A percentile compares a stretch with the other conserved stretches of the same genome.
Evolutionary conservation across 1,284 basidiomycete species (phyloP).

Genomic region (Irpex sp.): DNA sequence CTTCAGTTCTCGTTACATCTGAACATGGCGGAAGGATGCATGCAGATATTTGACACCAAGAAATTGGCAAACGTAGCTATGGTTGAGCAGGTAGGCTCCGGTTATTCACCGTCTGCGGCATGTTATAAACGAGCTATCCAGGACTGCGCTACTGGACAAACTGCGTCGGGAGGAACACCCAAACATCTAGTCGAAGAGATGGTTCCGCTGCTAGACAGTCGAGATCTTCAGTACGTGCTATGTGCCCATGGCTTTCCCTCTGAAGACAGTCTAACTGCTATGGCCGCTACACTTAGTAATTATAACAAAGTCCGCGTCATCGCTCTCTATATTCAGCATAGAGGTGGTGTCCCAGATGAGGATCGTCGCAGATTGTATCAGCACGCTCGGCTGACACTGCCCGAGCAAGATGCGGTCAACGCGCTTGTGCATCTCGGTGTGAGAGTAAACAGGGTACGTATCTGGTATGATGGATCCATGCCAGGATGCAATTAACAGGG

Average conservation of each 20-base stretch:
- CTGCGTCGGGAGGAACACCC: constrained; percentile 85
- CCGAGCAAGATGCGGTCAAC: constrained; percentile 95
- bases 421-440: constrained; percentile 83
- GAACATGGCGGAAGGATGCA: constrained; percentile 97
- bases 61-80: constrained; percentile 84
- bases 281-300: constrained; percentile 46
- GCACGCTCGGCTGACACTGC: constrained; percentile 86
- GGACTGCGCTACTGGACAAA: constrained; percentile 91
- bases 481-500: background rate
- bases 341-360: constrained; percentile 97
- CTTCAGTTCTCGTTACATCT: constrained; percentile 90
- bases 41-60: constrained; percentile 88
- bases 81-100: constrained; percentile 80
- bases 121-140: constrained; percentile 26
- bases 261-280: background rate
- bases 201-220: constrained; percentile 92
- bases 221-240: constrained; percentile 67
- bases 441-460: constrained; percentile 77
- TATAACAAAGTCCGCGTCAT: constrained; percentile 95
- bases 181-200: constrained; percentile 97
- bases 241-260: background rate
- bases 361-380: constrained; percentile 94
- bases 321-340: constrained; percentile 92
- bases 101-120: background rate
- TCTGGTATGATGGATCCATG: background rate